These are phyloP conservation scores for Cutaneotrichosporon curvatum DNA, from an alignment of 1,284 basidiomycete genomes.

Conservation along the genomic window DNA sequence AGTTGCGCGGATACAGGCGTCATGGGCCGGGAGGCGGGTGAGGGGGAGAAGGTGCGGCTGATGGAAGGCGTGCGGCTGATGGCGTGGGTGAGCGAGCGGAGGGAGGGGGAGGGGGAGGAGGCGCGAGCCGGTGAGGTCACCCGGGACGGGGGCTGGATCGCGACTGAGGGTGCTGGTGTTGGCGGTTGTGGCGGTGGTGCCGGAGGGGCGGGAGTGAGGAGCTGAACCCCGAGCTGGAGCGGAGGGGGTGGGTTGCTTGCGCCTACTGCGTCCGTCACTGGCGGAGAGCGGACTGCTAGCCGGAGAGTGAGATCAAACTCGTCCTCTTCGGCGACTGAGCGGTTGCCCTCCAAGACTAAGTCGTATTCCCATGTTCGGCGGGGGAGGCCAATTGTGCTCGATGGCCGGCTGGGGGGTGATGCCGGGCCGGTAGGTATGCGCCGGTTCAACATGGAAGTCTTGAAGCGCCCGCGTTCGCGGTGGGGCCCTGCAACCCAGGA, in stretches of 20 bases:
- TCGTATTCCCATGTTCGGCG: slow-evolving; percentile 32
- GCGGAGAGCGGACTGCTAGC: slow-evolving; percentile 21
- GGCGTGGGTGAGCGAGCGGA: not conserved
- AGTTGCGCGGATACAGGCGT: slow-evolving; percentile 34
- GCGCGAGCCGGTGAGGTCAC: slow-evolving; percentile 19
- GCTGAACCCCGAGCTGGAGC: slow-evolving; percentile 27
- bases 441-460: slow-evolving; percentile 57
- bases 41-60: slow-evolving; percentile 1
- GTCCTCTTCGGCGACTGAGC: slow-evolving; percentile 20
- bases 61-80: not conserved
- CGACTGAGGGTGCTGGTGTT: slow-evolving; percentile 5
- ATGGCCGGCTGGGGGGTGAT: slow-evolving; percentile 2
- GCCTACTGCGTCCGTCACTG: slow-evolving; percentile 1
- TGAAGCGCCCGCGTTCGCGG: slow-evolving; percentile 69
- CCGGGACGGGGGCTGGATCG: slow-evolving; percentile 22
- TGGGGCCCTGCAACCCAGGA: slow-evolving; percentile 53
- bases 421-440: slow-evolving; percentile 20
- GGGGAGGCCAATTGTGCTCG: not conserved
- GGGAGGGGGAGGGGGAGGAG: slow-evolving; percentile 8
- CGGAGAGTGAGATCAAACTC: slow-evolving; percentile 21
- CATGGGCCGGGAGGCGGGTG: slow-evolving; percentile 23
- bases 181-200: not conserved
- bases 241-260: slow-evolving; percentile 8
- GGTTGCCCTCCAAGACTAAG: slow-evolving; percentile 18
- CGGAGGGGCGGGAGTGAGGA: slow-evolving; percentile 18